Evolutionary conservation across 306 rosid genomes (phyloP), one percentile per base, ranked within the genome.

Genomic region (Coriaria nepalensis): DNA sequence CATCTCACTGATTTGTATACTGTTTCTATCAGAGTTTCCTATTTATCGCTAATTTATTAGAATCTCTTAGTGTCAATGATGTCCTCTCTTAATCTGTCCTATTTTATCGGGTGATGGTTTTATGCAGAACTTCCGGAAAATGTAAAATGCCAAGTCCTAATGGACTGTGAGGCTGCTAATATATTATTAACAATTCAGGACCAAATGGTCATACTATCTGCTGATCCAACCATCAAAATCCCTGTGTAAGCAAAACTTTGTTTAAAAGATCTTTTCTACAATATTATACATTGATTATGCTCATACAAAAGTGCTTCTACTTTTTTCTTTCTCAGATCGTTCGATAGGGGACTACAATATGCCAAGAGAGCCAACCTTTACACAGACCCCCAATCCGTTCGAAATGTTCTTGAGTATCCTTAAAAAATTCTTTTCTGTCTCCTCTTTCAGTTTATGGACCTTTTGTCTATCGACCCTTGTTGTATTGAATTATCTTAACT

Each of bases 111-210:
- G 12, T 20, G 13, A n/a, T n/a, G n/a, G n/a, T n/a, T n/a, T n/a
- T n/a, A n/a, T 78, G 72, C 75, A 88, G 97, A 70, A 55, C 80
- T 81, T 52, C 95, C 90, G 13, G 71, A 72, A 68, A 73, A 68
- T 73, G 60, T 57, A 64, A 74, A 76, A 64, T 81, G 95, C 69
- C 50, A 76, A 65, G 78, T 93, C 68, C 50, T 88, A 58, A 75
- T 77, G 92, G 88, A 80, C 66, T 84, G 94, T 61, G 95, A 90
- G 68, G 97, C 92, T 49, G 73, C 65, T 0, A 73, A 73, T 55
- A 38, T 73, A 36, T 73, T 81, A 54, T 82, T 63, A 70, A 84
- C 82, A 68, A 69, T 90, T 64, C 87, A 77, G 60, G 80, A 79
- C 6, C 81, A 69, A 45, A 81, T 90, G 92, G 67, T 63, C 65